Evolutionary conservation across 225 moss, liverwort and hornwort species (phyloP), one percentile per base, ranked within the genome.

Genomic region (Polytrichum commune): DNA sequence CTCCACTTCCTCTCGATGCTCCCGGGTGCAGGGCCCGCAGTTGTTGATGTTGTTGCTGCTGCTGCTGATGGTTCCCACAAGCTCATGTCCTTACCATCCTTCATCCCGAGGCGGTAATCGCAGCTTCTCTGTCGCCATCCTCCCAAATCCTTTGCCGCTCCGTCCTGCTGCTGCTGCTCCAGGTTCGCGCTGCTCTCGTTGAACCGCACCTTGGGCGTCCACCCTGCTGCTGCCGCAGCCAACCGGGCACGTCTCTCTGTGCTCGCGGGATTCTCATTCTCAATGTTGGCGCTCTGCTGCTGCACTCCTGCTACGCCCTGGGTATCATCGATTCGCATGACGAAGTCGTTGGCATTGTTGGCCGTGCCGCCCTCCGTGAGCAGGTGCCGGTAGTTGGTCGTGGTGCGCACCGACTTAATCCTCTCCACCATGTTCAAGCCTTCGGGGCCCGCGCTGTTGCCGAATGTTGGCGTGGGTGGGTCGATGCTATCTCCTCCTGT

Each of bases 181-280:
- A 13, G 56, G 60, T 64, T 67, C 25, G 29, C 62, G 24, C 68
- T 24, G 54, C 25, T 58, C 54, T 76, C 83, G 19, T 81, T 81
- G 24, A 86, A 86, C 28, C 83, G 74, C 5, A 86, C 78, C 66
- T 78, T 29, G 25, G 72, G 46, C 1, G 83, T 80, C 27, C 77
- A 27, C 1, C 86, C 83, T 7, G 83, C 83, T 2, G 80, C 76
- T 0, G 20, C 62, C 0, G 82, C 77, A 0, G 75, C 74, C 0
- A 69, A 75, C 35, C 78, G 66, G 32, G 77, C 77, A 29, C 83
- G 78, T 35, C 76, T 83, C 75, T 83, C 83, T 54, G 80, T 19
- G 32, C 74, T 80, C 19, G 71, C 70, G 6, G 74, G 13, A 8
- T 75, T 56, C 9, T 74, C 55, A 10, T 53, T 29, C 1, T 19